Conservation (phyloP, 2,329 filamentous ascomycete species). For the Fusarium subglutinans region DNA sequence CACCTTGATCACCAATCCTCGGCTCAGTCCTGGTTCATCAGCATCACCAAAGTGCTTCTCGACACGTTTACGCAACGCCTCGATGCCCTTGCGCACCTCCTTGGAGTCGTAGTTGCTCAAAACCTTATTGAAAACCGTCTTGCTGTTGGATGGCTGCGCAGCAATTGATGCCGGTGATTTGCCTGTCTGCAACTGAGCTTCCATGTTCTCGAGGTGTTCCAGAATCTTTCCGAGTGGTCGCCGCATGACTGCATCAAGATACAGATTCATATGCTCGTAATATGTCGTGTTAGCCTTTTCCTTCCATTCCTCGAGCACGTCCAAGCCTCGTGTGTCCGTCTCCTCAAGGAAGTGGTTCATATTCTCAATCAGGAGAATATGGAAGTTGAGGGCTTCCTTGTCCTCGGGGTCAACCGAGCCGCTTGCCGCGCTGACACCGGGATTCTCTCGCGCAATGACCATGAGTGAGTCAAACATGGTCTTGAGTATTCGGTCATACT, state of each 20-base stretch:
- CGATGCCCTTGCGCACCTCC: conserved; percentile 89
- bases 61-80: conserved; percentile 86
- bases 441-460: conserved; percentile 84
- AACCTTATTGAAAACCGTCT: conserved; percentile 85
- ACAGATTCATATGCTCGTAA: conserved; percentile 85
- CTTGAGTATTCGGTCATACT: conserved; percentile 88
- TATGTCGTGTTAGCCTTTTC: conserved; percentile 81
- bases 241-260: conserved; percentile 87
- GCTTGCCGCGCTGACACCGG: conserved; percentile 55
- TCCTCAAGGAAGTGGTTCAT: conserved; percentile 98
- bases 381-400: conserved; percentile 96
- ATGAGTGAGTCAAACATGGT: conserved; percentile 98
- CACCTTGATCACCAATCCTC: conserved; percentile 66
- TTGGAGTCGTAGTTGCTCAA: conserved; percentile 82
- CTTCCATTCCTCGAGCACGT: conserved; percentile 85
- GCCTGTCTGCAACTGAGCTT: conserved; percentile 72
- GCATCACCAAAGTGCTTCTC: conserved; percentile 97
- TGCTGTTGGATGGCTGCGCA: conserved; percentile 83
- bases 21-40: conserved; percentile 75
- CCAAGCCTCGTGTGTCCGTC: conserved; percentile 77
- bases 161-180: conserved; percentile 73
- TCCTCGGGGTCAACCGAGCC: conserved; percentile 75
- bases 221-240: conserved; percentile 89
- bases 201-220: conserved; percentile 90
- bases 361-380: conserved; percentile 97